Conservation (phyloP, 345 rosid genomes). For the Iberis pinnata region DNA sequence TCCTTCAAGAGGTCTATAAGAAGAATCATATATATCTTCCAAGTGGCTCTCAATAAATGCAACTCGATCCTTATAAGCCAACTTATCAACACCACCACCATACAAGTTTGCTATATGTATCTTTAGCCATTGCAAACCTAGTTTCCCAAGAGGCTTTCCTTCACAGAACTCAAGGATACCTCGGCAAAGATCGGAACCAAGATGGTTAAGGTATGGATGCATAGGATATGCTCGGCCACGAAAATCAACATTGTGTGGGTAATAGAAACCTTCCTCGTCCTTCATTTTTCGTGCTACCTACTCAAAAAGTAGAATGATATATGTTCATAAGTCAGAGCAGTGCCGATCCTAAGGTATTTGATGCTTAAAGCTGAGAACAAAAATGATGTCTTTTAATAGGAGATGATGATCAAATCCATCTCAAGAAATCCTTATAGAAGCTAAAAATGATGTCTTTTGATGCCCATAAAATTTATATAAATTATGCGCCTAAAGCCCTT, state of each 20-base stretch:
- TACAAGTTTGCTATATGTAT: slow-evolving; percentile 86
- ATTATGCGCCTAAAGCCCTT: too few species aligned
- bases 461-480: too few species aligned
- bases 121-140: slow-evolving; percentile 86
- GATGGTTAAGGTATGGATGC: slow-evolving; percentile 95
- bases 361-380: slow-evolving; percentile 22
- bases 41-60: slow-evolving; percentile 82
- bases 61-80: slow-evolving; percentile 77
- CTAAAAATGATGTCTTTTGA: slow-evolving; percentile 3
- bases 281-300: slow-evolving; percentile 95
- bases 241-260: slow-evolving; percentile 98
- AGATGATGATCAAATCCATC: too few species aligned
- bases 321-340: too few species aligned
- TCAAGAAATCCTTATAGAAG: too few species aligned
- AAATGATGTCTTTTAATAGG: too few species aligned
- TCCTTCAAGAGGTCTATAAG: slow-evolving; percentile 80
- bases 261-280: slow-evolving; percentile 92
- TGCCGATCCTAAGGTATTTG: slow-evolving; percentile 16
- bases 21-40: slow-evolving; percentile 79
- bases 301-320: too few species aligned
- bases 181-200: slow-evolving; percentile 90
- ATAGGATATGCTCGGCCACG: slow-evolving; percentile 98
- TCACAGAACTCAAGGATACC: slow-evolving; percentile 95
- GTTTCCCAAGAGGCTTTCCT: slow-evolving; percentile 80
- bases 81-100: slow-evolving; percentile 86